A percentile compares a stretch with the other conserved stretches of the same genome.
These are phyloP conservation scores for Talaromyces funiculosus DNA, from an alignment of 2,329 filamentous ascomycete species.

Conservation along the genomic window DNA sequence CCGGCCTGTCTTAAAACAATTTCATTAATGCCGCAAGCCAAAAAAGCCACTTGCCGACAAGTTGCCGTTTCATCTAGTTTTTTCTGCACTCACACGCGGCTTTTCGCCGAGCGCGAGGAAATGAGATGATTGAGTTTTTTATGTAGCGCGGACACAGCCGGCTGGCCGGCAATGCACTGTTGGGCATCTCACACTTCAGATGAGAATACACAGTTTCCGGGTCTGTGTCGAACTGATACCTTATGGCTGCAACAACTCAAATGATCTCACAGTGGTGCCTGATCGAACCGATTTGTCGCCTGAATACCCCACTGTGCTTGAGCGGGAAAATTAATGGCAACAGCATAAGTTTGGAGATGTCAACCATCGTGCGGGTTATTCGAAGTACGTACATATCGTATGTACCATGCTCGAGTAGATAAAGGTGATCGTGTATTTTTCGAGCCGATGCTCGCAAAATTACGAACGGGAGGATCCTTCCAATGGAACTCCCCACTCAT, in stretches of 20 bases:
- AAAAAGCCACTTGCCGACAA: background rate
- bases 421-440: background rate
- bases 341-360: background rate
- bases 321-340: background rate
- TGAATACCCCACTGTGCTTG: background rate
- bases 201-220: background rate
- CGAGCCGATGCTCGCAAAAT: background rate
- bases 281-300: background rate
- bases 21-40: background rate
- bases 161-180: background rate
- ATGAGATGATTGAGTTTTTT: background rate
- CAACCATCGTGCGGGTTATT: background rate
- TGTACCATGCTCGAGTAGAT: background rate
- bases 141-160: background rate
- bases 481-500: background rate
- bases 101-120: background rate
- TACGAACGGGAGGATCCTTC: background rate
- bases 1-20: background rate
- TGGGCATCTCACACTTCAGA: background rate
- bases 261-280: background rate
- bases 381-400: background rate
- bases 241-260: background rate
- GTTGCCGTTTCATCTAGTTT: background rate
- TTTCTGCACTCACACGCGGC: background rate
- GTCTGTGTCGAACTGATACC: background rate